phyloP scores from a whole-genome alignment of 805 yeast species.

The Saccharomycopsis fodiens region DNA sequence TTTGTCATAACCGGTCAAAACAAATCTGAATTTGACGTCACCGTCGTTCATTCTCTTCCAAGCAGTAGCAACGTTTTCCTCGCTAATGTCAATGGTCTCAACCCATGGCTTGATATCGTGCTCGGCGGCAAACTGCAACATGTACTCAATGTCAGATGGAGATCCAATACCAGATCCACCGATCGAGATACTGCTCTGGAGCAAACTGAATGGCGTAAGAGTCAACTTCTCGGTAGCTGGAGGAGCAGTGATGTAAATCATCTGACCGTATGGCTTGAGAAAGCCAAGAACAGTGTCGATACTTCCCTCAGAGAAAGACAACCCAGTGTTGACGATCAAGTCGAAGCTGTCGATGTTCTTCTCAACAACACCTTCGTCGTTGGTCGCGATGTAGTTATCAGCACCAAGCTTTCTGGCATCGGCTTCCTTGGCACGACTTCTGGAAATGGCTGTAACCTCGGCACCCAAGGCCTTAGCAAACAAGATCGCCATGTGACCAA shows the following conservation, averaged over 20 bases:
- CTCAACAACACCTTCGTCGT: conserved; percentile 30
- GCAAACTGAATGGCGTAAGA: conserved; percentile 13
- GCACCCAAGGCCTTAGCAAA: conserved; percentile 46
- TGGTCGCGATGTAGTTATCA: conserved; percentile 40
- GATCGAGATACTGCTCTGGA: conserved; percentile 17
- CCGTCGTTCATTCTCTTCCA: conserved; percentile 42
- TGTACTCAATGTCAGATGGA: conserved; percentile 36
- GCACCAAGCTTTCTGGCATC: conserved; percentile 39
- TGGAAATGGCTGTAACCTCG: conserved; percentile 40
- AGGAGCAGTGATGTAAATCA: conserved; percentile 22
- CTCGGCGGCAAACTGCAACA: conserved; percentile 42
- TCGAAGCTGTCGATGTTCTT: conserved; percentile 31
- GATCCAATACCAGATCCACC: conserved; percentile 36
- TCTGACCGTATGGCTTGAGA: conserved; percentile 27
- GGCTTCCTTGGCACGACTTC: conserved; percentile 35
- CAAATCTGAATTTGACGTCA: conserved; percentile 48
- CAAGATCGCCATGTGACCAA: conserved; percentile 39
- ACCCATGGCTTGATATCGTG: conserved; percentile 43
- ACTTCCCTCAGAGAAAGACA: conserved; percentile 28
- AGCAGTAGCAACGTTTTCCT: conserved; percentile 35
- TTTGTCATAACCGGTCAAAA: conserved; percentile 42
- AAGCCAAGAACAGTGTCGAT: conserved; percentile 15
- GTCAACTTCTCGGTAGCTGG: conserved; percentile 9
- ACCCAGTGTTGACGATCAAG: conserved; percentile 38
- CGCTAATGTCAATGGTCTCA: conserved; percentile 42